phyloP scores from a whole-genome alignment of 2,329 filamentous ascomycete genomes.

The Fusarium sp. region DNA sequence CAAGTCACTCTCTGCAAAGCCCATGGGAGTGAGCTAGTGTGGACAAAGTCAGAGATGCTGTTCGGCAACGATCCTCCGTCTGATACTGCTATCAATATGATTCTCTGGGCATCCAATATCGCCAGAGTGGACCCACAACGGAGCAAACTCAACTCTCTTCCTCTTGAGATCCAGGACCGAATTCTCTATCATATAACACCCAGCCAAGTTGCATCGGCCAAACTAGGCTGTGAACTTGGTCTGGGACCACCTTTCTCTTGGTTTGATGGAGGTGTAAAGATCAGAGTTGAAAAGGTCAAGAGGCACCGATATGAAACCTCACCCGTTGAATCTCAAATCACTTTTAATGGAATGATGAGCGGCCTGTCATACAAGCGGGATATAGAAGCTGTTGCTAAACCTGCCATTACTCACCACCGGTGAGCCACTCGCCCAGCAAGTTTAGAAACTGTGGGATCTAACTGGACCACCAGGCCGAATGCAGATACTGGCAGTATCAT shows the following conservation, averaged over 20 bases:
- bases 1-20: slow-evolving; percentile 33
- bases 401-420: too few relatives aligned
- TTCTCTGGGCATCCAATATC: slow-evolving; percentile 36
- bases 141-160: slow-evolving; percentile 30
- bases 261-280: slow-evolving; percentile 26
- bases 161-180: slow-evolving; percentile 36
- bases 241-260: slow-evolving; percentile 26
- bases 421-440: too few relatives aligned
- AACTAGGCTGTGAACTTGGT: slow-evolving; percentile 26
- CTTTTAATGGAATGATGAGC: background rate
- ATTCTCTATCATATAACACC: slow-evolving; percentile 24
- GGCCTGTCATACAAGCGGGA: background rate
- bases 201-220: slow-evolving; percentile 25
- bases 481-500: too few relatives aligned
- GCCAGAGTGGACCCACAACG: background rate
- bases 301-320: background rate
- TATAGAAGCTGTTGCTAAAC: too few relatives aligned
- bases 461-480: too few relatives aligned
- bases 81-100: slow-evolving; percentile 35
- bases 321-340: background rate
- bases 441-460: too few relatives aligned
- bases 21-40: background rate
- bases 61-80: slow-evolving; percentile 17
- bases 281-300: background rate
- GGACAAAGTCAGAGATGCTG: slow-evolving; percentile 23